Evolutionary conservation across 2,329 filamentous ascomycete species (phyloP).

Genomic region (Fusarium domesticum): DNA sequence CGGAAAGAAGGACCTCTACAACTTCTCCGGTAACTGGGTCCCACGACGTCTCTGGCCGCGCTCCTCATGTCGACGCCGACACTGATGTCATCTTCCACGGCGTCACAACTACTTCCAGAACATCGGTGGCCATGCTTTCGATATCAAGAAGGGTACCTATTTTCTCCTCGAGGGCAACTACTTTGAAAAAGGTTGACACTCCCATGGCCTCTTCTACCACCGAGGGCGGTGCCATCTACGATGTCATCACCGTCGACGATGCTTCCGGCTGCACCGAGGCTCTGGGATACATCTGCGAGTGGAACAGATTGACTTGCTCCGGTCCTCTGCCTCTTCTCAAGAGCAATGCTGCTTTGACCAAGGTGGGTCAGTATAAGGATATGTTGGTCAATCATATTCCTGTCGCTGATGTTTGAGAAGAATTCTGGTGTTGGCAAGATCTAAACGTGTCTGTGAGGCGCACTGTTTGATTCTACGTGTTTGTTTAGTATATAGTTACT

Average conservation of each 20-base stretch:
- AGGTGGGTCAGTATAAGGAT: slow-evolving; percentile 7
- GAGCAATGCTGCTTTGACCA: slow-evolving; percentile 5
- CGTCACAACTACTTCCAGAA: slow-evolving; percentile 59
- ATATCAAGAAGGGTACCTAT: slow-evolving; percentile 40
- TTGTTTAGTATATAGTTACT: too few relatives aligned
- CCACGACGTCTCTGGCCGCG: slow-evolving; percentile 54
- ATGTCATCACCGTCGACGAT: slow-evolving; percentile 27
- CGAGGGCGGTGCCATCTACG: slow-evolving; percentile 23
- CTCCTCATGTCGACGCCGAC: slow-evolving; percentile 51
- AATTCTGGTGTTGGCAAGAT: slow-evolving; percentile 12
- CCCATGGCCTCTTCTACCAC: slow-evolving; percentile 21
- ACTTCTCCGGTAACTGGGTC: slow-evolving; percentile 58
- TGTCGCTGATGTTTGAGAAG: slow-evolving; percentile 8
- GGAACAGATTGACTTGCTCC: slow-evolving; percentile 8
- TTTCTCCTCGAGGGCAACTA: slow-evolving; percentile 55
- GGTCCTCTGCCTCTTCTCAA: slow-evolving; percentile 6
- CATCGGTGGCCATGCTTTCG: slow-evolving; percentile 52
- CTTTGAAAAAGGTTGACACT: slow-evolving; percentile 50
- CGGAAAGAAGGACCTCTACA: slow-evolving; percentile 38
- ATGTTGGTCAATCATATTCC: slow-evolving; percentile 9
- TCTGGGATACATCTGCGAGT: slow-evolving; percentile 3
- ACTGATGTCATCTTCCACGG: slow-evolving; percentile 51
- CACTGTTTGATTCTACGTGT: not conserved
- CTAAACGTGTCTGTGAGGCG: not conserved
- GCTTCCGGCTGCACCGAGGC: slow-evolving; percentile 13